phyloP scores from a whole-genome alignment of 306 rosid species.

The Alnus rubra region DNA sequence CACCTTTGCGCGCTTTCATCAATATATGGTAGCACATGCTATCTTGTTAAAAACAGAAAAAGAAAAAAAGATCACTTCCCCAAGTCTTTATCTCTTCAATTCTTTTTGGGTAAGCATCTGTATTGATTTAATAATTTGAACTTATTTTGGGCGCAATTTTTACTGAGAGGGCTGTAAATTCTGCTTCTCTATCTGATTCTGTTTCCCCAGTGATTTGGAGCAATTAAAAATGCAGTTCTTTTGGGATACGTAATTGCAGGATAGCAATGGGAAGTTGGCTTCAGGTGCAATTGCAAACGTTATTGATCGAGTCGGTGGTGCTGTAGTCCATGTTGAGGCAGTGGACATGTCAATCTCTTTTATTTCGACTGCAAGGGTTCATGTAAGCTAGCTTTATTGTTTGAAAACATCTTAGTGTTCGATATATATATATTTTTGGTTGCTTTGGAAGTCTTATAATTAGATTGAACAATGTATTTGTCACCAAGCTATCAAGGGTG shows the following conservation, averaged over 20 bases:
- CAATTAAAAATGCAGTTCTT: conserved; percentile 4
- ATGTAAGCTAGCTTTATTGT: conserved; percentile 45
- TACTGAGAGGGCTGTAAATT: background rate
- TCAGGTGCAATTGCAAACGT: conserved; percentile 74
- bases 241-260: conserved; percentile 44
- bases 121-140: background rate
- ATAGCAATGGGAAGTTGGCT: conserved; percentile 62
- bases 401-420: background rate
- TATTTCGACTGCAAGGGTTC: conserved; percentile 52
- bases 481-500: background rate
- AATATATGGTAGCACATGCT: no score
- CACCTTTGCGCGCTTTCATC: no score
- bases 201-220: background rate
- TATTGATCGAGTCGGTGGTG: conserved; percentile 72
- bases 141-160: background rate
- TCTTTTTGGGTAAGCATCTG: background rate
- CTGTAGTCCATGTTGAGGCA: conserved; percentile 58
- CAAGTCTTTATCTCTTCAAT: background rate
- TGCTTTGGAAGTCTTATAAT: conserved; percentile 1
- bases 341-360: conserved; percentile 87
- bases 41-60: no score
- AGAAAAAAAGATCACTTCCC: no score
- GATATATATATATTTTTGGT: no score
- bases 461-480: background rate
- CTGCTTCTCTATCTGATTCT: background rate